A percentile compares a stretch with the other conserved stretches of the same genome.
phyloP scores from a whole-genome alignment of 805 yeast species.

The Maudiozyma pseudohumilis region DNA sequence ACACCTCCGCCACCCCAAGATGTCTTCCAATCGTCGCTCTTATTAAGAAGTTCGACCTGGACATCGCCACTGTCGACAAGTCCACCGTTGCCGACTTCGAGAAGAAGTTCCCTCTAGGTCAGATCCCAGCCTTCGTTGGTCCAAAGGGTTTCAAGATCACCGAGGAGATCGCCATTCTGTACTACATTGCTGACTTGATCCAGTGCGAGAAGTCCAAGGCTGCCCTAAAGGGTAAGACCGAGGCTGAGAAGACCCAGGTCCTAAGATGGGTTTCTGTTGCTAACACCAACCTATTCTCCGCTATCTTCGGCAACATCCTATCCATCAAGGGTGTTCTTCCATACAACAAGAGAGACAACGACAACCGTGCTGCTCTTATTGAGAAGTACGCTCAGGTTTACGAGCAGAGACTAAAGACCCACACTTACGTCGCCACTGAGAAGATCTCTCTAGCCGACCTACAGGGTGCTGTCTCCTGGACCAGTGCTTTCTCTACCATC shows the following conservation, averaged over 20 bases:
- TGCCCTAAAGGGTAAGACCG: constrained; percentile 52
- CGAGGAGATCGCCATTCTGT: constrained; percentile 47
- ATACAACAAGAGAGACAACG: constrained; percentile 69
- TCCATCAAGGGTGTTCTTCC: constrained; percentile 55
- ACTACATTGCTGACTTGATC: constrained; percentile 13
- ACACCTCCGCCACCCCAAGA: constrained; percentile 29
- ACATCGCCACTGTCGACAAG: constrained; percentile 39
- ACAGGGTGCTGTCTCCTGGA: constrained; percentile 13
- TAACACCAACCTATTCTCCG: constrained; percentile 53
- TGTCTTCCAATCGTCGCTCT: constrained; percentile 33
- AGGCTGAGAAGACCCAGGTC: constrained; percentile 49
- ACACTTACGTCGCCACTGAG: constrained; percentile 73
- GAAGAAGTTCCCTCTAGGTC: constrained; percentile 51
- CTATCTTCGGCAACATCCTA: constrained; percentile 39
- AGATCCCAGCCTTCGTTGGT: constrained; percentile 62
- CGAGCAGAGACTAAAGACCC: constrained; percentile 50
- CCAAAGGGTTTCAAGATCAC: constrained; percentile 64
- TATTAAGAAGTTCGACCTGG: constrained; percentile 50
- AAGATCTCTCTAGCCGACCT: constrained; percentile 36
- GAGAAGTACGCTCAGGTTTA: constrained; percentile 34
- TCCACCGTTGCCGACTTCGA: constrained; percentile 25
- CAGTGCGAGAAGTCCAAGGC: constrained; percentile 30
- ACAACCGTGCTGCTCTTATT: constrained; percentile 33
- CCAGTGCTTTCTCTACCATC: constrained; percentile 34
- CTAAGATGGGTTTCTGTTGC: constrained; percentile 69